Percentiles rank a stretch among this genome's conserved stretches.
phyloP scores from a whole-genome alignment of 805 yeast genomes.

The Yamadazyma kitorensis region DNA sequence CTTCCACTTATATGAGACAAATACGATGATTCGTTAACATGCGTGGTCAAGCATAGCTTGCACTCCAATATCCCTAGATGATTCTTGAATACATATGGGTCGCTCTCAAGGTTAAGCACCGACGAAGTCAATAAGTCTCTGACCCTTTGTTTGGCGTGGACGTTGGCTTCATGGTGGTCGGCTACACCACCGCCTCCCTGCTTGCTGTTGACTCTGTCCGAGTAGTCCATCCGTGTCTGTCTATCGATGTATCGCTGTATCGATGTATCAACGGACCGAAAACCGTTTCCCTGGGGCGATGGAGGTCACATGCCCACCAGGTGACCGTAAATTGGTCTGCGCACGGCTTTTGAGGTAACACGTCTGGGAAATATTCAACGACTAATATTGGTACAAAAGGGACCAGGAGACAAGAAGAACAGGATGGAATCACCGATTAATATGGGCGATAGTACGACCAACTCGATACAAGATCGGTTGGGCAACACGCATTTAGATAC shows the following conservation, averaged over 20 bases:
- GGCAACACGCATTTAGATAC: constrained; percentile 32
- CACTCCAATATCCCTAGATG: constrained; percentile 87
- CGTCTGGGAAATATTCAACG: background rate
- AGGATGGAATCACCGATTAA: constrained; percentile 42
- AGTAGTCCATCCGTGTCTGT: constrained; percentile 68
- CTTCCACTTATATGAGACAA: constrained; percentile 81
- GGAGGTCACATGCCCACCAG: no score
- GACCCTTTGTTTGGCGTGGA: constrained; percentile 65
- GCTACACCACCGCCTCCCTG: constrained; percentile 92
- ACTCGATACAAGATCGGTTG: constrained; percentile 34
- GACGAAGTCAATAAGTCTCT: constrained; percentile 55
- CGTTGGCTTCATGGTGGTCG: constrained; percentile 63
- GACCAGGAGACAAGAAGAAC: no score
- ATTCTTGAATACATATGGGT: constrained; percentile 82
- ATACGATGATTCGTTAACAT: constrained; percentile 75
- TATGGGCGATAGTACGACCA: constrained; percentile 41
- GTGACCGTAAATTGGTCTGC: no score
- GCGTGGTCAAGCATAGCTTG: constrained; percentile 78
- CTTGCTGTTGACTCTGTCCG: constrained; percentile 85
- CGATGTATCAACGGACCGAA: no score
- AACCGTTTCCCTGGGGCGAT: no score
- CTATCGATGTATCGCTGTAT: no score
- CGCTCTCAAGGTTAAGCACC: constrained; percentile 53
- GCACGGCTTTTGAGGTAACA: background rate
- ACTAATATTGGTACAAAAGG: no score